Conservation (phyloP, 2,329 filamentous ascomycete genomes). For the Coleophoma cylindrospora region DNA sequence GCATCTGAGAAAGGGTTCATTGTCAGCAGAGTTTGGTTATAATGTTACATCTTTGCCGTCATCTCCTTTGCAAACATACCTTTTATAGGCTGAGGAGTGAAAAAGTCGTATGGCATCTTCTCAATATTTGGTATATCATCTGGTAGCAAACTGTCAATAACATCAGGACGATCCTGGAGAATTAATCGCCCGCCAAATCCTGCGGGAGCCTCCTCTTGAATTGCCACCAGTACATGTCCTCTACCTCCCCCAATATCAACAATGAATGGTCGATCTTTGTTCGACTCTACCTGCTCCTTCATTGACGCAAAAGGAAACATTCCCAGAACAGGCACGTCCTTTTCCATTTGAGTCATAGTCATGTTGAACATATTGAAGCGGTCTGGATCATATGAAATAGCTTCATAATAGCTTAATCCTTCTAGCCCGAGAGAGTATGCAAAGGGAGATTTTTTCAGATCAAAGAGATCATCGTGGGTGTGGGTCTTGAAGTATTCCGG, state of each 20-base stretch:
- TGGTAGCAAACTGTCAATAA: slow-evolving; percentile 14
- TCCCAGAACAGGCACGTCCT: slow-evolving; percentile 1
- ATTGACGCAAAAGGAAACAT: slow-evolving; percentile 4
- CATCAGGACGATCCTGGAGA: slow-evolving; percentile 21
- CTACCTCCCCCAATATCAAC: slow-evolving; percentile 16
- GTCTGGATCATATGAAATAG: slow-evolving; percentile 8
- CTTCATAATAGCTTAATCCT: slow-evolving; percentile 13
- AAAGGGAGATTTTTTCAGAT: slow-evolving; percentile 14
- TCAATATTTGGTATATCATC: slow-evolving; percentile 20
- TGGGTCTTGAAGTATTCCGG: slow-evolving; percentile 14
- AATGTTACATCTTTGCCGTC: too few relatives aligned
- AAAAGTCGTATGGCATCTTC: slow-evolving; percentile 24
- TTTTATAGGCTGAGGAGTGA: slow-evolving; percentile 21
- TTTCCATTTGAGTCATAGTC: slow-evolving; percentile 8
- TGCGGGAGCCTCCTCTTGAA: slow-evolving; percentile 7
- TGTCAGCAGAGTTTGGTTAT: too few relatives aligned
- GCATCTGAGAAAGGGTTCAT: slow-evolving; percentile 9
- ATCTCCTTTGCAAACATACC: slow-evolving; percentile 5
- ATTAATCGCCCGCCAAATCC: slow-evolving; percentile 17
- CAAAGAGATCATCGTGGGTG: slow-evolving; percentile 11
- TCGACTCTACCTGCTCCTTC: slow-evolving; percentile 4
- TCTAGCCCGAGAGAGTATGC: slow-evolving; percentile 11
- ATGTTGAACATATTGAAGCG: slow-evolving; percentile 8
- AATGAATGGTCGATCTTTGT: slow-evolving; percentile 6
- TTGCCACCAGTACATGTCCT: slow-evolving; percentile 9